Evolutionary conservation across 352 stramenopile genomes (phyloP).

Genomic region (Phytopythium mirpurense): DNA sequence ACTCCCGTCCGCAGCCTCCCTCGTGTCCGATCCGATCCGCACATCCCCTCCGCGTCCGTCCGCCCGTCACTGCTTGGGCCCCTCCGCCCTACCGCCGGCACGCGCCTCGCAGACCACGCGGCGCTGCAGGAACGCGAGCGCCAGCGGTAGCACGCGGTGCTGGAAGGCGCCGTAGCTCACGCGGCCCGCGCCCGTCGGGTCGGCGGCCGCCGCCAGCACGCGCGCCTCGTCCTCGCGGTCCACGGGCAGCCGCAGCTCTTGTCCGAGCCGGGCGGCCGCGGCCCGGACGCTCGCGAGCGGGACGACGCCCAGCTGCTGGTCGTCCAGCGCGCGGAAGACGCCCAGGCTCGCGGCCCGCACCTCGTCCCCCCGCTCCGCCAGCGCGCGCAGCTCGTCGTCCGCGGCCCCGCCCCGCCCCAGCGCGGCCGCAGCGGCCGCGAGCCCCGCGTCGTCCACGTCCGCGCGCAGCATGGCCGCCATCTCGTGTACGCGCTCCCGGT

Average conservation of each 20-base stretch:
- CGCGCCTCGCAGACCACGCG: background rate
- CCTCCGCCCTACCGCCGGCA: no score
- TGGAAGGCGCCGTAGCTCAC: constrained; percentile 60
- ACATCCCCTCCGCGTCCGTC: background rate
- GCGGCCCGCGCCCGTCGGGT: constrained; percentile 39
- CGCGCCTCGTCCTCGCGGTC: constrained; percentile 16
- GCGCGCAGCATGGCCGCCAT: constrained; percentile 22
- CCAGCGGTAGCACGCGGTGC: constrained; percentile 40
- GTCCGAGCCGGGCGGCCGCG: constrained; percentile 18
- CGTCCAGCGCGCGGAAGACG: constrained; percentile 33
- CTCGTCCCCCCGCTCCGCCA: constrained; percentile 20
- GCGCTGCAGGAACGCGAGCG: constrained; percentile 32
- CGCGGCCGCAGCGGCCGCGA: constrained; percentile 12
- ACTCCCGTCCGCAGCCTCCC: no score
- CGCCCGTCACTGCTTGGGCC: no score
- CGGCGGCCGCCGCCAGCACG: constrained; percentile 31
- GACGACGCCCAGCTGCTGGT: constrained; percentile 25
- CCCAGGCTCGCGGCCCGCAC: constrained; percentile 26
- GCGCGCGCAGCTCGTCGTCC: constrained; percentile 4
- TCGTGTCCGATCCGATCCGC: background rate
- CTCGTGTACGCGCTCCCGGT: constrained; percentile 26
- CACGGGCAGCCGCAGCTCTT: constrained; percentile 17
- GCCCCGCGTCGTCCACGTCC: constrained; percentile 23
- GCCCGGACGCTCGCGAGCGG: constrained; percentile 27
- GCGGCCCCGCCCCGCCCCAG: background rate